Base-by-base conservation (phyloP, 768 basidiomycete genomes). In the Hericium erinaceus region DNA sequence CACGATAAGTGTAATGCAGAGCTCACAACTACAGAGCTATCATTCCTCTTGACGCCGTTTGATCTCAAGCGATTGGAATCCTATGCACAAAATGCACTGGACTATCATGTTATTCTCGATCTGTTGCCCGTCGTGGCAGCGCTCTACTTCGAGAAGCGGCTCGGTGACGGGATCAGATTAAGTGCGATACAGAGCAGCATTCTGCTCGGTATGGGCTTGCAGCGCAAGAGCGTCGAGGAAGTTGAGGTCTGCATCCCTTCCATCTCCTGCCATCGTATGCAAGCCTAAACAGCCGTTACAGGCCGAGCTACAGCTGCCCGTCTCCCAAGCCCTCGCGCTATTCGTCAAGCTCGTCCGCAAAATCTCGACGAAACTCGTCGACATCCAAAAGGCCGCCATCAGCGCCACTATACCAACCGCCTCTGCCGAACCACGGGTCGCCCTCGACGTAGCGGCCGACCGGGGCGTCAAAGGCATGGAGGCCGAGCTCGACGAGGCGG, bases 51-150 rank as follows among this genome's bases (percentile, higher is more conserved):
- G 57, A 86, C 92, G 0, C 92, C 97, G 0, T 98, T 95, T 69
- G 97, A 98, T 70, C 78, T 98, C 64, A 98, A 98, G 70, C 87
- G 97, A 1, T 79, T 99, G 13, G 89, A 95, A 64, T 90, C 95
- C 5, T 99, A 99, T 62, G 89, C 93, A 0, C 94, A 97, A 69
- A 93, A 93, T 67, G 86, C 89, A 83, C 79, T 98, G 44, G 97
- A 98, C 70, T 98, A 95, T 65, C 97, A 98, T 67, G 92, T 95
- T 64, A 82, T 98, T 57, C 78, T 98, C 41, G 97, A 99, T 69
- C 77, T 98, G 24, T 77, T 99, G 15, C 95, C 97, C 0, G 80
- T 75, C 0, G 73, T 93, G 39, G 84, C 92, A 2, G 73, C 79
- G n/a, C 75, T 98, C 13, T 95, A 87, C 73, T 99, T 98, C 69